phyloP scores from a whole-genome alignment of 2,329 filamentous ascomycete species.

The Plenodomus biglobosus region DNA sequence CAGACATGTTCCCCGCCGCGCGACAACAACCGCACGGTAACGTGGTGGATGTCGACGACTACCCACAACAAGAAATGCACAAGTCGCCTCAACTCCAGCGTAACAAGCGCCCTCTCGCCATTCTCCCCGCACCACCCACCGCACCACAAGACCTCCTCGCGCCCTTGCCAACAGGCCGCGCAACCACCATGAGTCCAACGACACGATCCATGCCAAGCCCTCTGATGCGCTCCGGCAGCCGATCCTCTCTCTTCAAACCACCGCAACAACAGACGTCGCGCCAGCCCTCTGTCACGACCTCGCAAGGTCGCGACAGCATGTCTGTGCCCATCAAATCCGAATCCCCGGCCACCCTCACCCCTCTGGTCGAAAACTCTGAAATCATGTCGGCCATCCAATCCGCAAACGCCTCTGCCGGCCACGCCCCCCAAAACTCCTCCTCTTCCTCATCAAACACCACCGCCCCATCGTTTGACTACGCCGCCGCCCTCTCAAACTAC shows the following conservation, averaged over 20 bases:
- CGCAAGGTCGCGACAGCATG: constrained; percentile 13
- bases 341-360: constrained; percentile 41
- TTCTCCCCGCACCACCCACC: constrained; percentile 38
- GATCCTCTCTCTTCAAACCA: constrained; percentile 28
- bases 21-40: constrained; percentile 58
- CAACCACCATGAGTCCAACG: constrained; percentile 36
- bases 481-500: constrained; percentile 48
- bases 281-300: constrained; percentile 12
- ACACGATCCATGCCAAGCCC: constrained; percentile 31
- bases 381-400: constrained; percentile 55
- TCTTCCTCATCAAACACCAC: constrained; percentile 2
- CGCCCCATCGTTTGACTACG: constrained; percentile 48
- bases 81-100: constrained; percentile 43
- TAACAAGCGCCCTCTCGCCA: constrained; percentile 40
- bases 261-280: constrained; percentile 18
- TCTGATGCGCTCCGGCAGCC: constrained; percentile 21
- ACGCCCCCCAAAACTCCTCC: constrained; percentile 8
- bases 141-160: constrained; percentile 29
- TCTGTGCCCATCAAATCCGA: constrained; percentile 45
- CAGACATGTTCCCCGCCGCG: constrained; percentile 78
- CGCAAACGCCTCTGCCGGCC: constrained; percentile 46
- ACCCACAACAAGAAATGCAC: constrained; percentile 42
- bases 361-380: constrained; percentile 51
- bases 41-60: constrained; percentile 65
- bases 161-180: constrained; percentile 25